Evolutionary conservation across 352 stramenopile species (phyloP), one percentile per base, ranked within the genome.

Genomic region (Albugo laibachii): DNA sequence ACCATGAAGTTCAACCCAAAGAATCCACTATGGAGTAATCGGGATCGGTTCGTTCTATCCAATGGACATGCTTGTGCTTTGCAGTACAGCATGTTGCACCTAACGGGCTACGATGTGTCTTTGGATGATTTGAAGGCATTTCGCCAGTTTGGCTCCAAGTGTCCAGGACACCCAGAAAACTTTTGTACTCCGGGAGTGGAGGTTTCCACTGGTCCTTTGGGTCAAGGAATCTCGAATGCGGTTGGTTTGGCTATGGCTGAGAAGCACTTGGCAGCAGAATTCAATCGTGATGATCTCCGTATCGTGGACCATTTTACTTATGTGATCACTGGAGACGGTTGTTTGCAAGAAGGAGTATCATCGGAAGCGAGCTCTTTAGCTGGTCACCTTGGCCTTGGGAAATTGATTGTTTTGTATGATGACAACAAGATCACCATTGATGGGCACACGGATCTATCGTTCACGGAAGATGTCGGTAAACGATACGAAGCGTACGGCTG

Each of bases 341-440:
- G 94, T 65, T 69, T 99, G 47, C 94, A 99, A 70, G 95, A 99
- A 68, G 95, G 95, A 47, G 77, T 99, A 34, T 95, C 86, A 31
- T 87, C 73, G 37, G 95, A 99, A 63, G 77, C 94, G 20, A 96
- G 65, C 50, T 97, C 86, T 47, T 72, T 99, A 24, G 95, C 94
- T 11, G 95, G 95, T 21, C 95, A 99, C 63, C 73, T 98, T 37
- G 93, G 93, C 19, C 73, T 99, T 5, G 94, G 94, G 61, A 97
- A 97, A 66, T 75, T 99, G 47, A 98, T 99, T 63, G 93, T 99
- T 41, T 67, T 99, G 12, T 99, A 99, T 70, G 95, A 99, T 60
- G 95, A 99, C 71, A 99, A 99, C 69, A 77, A 96, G 55, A 99
- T 99, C 69, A 98, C 95, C 20, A 99, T 99, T 69, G 95, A 99